phyloP scores from a whole-genome alignment of 192 early-diverging fungal species.

The Backusella macrospora region DNA sequence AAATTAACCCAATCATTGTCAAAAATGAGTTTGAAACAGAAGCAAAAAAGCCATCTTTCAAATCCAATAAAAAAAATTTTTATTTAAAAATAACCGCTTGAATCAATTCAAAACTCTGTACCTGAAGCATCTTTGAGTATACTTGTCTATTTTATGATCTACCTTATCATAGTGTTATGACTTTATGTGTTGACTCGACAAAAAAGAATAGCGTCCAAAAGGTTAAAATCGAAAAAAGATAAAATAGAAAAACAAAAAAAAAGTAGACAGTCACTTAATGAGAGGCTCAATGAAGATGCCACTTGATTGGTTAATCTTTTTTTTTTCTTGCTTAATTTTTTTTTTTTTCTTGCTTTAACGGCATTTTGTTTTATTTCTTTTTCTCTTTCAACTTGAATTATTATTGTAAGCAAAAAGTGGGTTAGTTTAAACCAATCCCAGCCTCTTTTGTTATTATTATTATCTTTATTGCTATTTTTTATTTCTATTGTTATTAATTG shows the following conservation, averaged over 20 bases:
- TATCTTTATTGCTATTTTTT: not conserved
- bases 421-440: not conserved
- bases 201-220: not conserved
- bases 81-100: not conserved
- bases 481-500: not conserved
- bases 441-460: constrained; percentile 10
- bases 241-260: constrained; percentile 22
- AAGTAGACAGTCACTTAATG: constrained; percentile 14
- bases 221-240: not conserved
- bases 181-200: not conserved
- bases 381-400: constrained; percentile 11
- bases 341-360: constrained; percentile 19
- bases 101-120: not conserved
- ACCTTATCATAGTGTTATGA: not conserved
- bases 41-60: constrained; percentile 15
- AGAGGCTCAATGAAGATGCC: not conserved
- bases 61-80: constrained; percentile 6
- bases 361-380: constrained; percentile 18
- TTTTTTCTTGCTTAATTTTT: constrained; percentile 9
- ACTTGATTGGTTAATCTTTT: constrained; percentile 18
- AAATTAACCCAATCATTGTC: not conserved
- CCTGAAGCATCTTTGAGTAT: not conserved
- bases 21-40: not conserved
- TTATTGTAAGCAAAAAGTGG: not conserved
- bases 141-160: not conserved